phyloP scores from a whole-genome alignment of 441 rosid genomes.

The Jatropha podagrica region DNA sequence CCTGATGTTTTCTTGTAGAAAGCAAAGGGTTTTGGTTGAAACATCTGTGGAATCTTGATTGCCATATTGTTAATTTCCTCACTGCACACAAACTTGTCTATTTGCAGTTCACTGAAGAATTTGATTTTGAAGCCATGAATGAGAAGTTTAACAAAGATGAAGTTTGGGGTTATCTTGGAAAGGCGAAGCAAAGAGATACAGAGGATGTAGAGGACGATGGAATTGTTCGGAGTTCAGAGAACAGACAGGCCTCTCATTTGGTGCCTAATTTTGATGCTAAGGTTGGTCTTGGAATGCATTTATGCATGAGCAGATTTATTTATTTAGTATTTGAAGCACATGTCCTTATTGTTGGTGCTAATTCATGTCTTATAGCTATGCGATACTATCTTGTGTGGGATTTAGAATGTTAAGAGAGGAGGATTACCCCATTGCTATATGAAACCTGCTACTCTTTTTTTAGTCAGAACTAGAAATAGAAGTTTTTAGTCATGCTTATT shows the following conservation, averaged over 20 bases:
- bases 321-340: neutral
- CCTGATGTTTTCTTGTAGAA: neutral
- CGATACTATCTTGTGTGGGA: neutral
- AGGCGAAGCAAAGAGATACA: conserved; percentile 39
- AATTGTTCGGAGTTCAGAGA: conserved; percentile 24
- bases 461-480: neutral
- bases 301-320: neutral
- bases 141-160: conserved; percentile 65
- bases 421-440: neutral
- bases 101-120: conserved; percentile 52
- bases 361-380: neutral
- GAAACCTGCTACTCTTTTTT: neutral
- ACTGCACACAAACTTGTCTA: conserved; percentile 26
- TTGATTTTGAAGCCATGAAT: conserved; percentile 77
- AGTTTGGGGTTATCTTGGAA: conserved; percentile 62
- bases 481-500: neutral
- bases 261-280: conserved; percentile 26
- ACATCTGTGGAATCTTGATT: neutral
- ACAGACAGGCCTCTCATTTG: conserved; percentile 16
- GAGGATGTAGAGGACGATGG: conserved; percentile 26
- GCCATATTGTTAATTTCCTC: conserved; percentile 17
- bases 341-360: neutral
- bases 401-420: neutral
- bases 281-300: conserved; percentile 22
- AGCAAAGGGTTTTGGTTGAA: neutral